Conservation (phyloP, 2,329 filamentous ascomycete species). For the Dactylonectria macrodidyma region DNA sequence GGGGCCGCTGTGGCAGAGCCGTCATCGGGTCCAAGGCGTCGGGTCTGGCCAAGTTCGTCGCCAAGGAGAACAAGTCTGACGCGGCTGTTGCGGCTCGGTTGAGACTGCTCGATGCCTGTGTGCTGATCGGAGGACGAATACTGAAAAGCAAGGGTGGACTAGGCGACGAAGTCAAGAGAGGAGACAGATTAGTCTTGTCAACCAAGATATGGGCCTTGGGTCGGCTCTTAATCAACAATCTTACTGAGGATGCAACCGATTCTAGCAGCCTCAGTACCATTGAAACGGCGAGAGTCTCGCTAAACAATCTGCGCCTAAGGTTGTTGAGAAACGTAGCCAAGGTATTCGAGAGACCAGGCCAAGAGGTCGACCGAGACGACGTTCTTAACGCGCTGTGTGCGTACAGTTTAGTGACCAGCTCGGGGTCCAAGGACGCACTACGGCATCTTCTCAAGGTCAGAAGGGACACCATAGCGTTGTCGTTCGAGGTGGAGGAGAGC, state of each 20-base stretch:
- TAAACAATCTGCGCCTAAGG: constrained; percentile 74
- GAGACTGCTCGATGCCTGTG: constrained; percentile 67
- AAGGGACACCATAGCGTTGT: constrained; percentile 75
- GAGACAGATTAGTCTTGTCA: constrained; percentile 68
- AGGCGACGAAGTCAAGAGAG: constrained; percentile 54
- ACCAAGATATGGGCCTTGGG: constrained; percentile 84
- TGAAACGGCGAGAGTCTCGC: constrained; percentile 74
- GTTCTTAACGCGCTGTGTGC: constrained; percentile 84
- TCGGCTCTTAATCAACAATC: constrained; percentile 80
- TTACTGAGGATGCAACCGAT: constrained; percentile 66
- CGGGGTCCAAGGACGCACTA: constrained; percentile 83
- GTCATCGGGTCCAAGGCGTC: constrained; percentile 77
- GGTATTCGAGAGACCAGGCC: constrained; percentile 75
- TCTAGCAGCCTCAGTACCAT: constrained; percentile 58
- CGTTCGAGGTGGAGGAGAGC: constrained; percentile 69
- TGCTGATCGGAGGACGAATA: constrained; percentile 63
- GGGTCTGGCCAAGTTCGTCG: constrained; percentile 67
- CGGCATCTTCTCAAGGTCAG: constrained; percentile 84
- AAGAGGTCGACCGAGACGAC: constrained; percentile 61
- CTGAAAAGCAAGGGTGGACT: constrained; percentile 58
- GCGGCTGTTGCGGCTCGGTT: constrained; percentile 58
- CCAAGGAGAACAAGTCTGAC: constrained; percentile 46
- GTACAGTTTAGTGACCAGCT: constrained; percentile 85
- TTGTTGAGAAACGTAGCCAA: constrained; percentile 79
- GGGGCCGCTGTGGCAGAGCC: constrained; percentile 81